Evolutionary conservation across 148 eudicot genomes (phyloP).

Genomic region (Fagopyrum tataricum): DNA sequence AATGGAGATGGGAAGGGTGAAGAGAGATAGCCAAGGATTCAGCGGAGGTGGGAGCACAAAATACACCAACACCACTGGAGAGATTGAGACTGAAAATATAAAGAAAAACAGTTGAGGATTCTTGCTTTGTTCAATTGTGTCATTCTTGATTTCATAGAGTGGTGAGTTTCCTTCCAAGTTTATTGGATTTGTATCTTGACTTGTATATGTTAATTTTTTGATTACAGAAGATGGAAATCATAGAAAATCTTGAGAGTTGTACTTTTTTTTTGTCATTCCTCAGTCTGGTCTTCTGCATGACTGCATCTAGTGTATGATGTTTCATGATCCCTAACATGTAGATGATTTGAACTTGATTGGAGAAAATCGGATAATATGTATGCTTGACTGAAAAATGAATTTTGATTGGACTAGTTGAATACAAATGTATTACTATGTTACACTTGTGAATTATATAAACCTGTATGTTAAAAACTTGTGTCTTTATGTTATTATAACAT

Average conservation of each 20-base stretch:
- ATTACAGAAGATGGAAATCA: not conserved
- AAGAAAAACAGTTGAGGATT: constrained; percentile 1
- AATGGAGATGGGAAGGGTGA: constrained; percentile 66
- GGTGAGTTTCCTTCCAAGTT: not conserved
- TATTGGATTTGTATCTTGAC: not conserved
- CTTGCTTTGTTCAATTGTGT: not conserved
- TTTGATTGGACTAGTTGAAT: too few relatives aligned
- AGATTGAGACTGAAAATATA: not conserved
- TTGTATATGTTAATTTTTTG: not conserved
- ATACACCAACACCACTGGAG: not conserved
- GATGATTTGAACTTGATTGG: too few relatives aligned
- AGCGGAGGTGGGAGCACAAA: constrained; percentile 20
- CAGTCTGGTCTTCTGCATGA: too few relatives aligned
- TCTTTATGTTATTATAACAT: not conserved
- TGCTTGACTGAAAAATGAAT: too few relatives aligned
- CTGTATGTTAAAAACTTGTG: not conserved
- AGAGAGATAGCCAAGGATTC: constrained; percentile 45
- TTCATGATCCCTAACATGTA: too few relatives aligned
- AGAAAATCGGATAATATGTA: too few relatives aligned
- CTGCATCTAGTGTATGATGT: too few relatives aligned
- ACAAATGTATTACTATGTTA: too few relatives aligned
- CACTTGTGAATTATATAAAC: not conserved
- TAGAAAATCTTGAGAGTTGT: too few relatives aligned
- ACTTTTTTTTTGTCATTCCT: too few relatives aligned
- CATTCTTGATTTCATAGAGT: not conserved